Conservation (phyloP, 108 stramenopile genomes). For the Pseudonitzschia pungens region DNA sequence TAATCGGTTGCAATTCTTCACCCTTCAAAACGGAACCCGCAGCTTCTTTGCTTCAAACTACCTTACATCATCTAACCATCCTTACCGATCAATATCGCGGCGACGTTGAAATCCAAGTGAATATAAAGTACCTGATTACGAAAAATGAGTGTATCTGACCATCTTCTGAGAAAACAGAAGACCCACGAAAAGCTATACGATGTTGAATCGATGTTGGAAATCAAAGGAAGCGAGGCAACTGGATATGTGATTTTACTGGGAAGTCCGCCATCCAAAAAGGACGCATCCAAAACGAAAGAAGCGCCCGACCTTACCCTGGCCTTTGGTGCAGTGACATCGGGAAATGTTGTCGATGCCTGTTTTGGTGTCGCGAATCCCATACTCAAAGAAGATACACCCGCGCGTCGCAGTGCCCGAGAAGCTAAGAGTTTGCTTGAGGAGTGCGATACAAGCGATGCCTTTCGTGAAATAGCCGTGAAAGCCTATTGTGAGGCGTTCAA, state of each 20-base stretch:
- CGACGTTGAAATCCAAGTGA: too few relatives aligned
- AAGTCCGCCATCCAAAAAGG: conserved; percentile 1
- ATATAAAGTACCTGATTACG: not conserved
- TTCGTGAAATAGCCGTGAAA: conserved; percentile 39
- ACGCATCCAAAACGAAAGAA: conserved; percentile 9
- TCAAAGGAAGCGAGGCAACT: conserved; percentile 27
- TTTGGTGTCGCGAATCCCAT: conserved; percentile 41
- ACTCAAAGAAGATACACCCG: conserved; percentile 25
- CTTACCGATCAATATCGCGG: too few relatives aligned
- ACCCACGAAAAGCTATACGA: conserved; percentile 37
- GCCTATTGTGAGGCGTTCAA: conserved; percentile 42
- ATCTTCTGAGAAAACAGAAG: conserved; percentile 18
- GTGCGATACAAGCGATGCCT: conserved; percentile 27
- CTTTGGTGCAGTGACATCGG: conserved; percentile 56
- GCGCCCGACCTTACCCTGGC: conserved; percentile 25
- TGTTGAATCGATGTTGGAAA: conserved; percentile 34
- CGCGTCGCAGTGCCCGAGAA: conserved; percentile 14
- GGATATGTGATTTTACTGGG: conserved; percentile 42
- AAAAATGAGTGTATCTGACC: conserved; percentile 16
- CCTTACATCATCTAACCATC: too few relatives aligned
- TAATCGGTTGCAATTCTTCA: too few relatives aligned
- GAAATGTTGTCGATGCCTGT: conserved; percentile 65
- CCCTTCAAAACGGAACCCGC: too few relatives aligned
- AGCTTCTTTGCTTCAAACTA: too few relatives aligned
- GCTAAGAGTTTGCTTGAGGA: conserved; percentile 41